Base-by-base conservation (phyloP, 345 rosid genomes). In the Eucalyptus pauciflora region DNA sequence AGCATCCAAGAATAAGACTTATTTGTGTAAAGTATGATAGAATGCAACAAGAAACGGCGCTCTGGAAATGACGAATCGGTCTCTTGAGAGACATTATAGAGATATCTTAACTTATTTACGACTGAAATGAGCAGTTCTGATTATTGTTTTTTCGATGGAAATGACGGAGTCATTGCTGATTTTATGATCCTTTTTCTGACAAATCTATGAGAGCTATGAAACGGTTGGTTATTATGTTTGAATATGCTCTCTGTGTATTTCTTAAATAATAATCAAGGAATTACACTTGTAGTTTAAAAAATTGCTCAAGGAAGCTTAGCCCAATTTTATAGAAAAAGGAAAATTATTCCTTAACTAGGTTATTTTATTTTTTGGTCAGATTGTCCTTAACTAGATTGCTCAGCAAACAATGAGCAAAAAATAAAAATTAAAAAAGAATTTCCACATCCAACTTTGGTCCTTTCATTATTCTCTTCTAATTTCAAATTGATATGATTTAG, bases 41-140 rank as follows among this genome's bases (percentile, higher is more conserved):
- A 18, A 71, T 18, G 25, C 25, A 41, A 8, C 7, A 5, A 67
- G 20, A 8, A 16, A 31, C 0, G 13, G 6, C 2, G 13, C 1
- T 41, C 7, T 12, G 4, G 29, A 76, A 37, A 76, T 37, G 83
- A 41, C 83, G 48, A 41, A 76, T 10, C 1, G 3, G 27, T 18
- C 29, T 25, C 27, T 41, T 7, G 27, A 76, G 29, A 76, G 83
- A 41, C 10, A 52, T 3, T 2, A 12, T 76, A 20, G 10, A 37
- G 25, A 10, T 10, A 5, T 76, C 48, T 37, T 37, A 11, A 20
- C 37, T 37, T 20, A 6, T 37, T 37, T 24, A 12, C 1, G 13
- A 18, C 0, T 1, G 15, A 20, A 17, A 76, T 2, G 41, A 8
- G 20, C 22, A n/a, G 14, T 62, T 7, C 10, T 1, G 2, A n/a